phyloP scores from a whole-genome alignment of 2,329 filamentous ascomycete species.

The Tolypocladium guangdongense region DNA sequence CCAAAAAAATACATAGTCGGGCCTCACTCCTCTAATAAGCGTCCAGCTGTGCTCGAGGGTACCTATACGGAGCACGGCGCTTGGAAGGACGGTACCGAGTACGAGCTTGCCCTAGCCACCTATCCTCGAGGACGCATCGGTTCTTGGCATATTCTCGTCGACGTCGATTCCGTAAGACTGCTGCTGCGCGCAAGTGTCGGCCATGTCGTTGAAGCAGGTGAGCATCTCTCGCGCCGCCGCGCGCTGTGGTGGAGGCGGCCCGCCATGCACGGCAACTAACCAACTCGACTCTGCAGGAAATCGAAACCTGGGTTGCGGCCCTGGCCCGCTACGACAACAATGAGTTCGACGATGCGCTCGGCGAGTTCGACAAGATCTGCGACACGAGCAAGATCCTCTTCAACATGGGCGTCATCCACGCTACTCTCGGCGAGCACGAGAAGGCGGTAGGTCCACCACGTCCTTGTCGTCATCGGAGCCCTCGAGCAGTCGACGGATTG shows the following conservation, averaged over 20 bases:
- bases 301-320: constrained; percentile 94
- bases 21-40: neutral
- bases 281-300: constrained; percentile 54
- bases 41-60: neutral
- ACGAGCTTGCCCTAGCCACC: neutral
- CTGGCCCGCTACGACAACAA: constrained; percentile 91
- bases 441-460: constrained; percentile 61
- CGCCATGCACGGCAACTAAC: neutral
- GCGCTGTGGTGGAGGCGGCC: neutral
- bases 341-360: constrained; percentile 84
- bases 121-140: neutral
- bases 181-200: constrained; percentile 7
- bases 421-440: constrained; percentile 89
- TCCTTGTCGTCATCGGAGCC: neutral
- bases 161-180: neutral
- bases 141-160: neutral
- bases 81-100: neutral
- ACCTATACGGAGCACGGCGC: no score
- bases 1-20: neutral
- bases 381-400: constrained; percentile 98
- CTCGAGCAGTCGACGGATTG: neutral
- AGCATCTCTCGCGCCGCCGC: constrained; percentile 5
- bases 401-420: constrained; percentile 96
- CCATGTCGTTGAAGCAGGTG: constrained; percentile 53
- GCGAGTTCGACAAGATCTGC: constrained; percentile 73